Conservation (phyloP, 306 rosid species). For the Alnus glutinosa region DNA sequence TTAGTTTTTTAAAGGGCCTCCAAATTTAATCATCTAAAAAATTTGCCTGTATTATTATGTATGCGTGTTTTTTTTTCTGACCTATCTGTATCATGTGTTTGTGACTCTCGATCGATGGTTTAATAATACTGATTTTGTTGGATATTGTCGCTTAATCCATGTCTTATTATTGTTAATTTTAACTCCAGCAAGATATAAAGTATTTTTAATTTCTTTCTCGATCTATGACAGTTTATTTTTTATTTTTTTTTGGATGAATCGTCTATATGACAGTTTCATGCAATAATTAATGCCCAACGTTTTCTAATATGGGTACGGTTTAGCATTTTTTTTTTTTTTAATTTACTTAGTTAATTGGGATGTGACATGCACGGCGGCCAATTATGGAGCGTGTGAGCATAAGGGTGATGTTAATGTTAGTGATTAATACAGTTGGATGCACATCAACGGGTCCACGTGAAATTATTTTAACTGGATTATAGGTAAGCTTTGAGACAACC, state of each 20-base stretch:
- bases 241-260: neutral
- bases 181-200: neutral
- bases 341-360: neutral
- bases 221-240: neutral
- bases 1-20: neutral
- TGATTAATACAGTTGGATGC: neutral
- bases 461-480: conserved; percentile 11
- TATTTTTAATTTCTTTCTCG: neutral
- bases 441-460: conserved; percentile 24
- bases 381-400: neutral
- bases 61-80: too few species aligned
- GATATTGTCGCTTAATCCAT: neutral
- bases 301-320: too few species aligned
- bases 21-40: neutral
- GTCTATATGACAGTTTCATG: neutral
- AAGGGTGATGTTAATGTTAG: neutral
- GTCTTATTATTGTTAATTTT: neutral
- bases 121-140: neutral
- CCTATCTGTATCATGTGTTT: too few species aligned
- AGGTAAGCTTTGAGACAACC: conserved; percentile 27
- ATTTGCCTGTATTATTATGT: neutral
- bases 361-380: conserved; percentile 9
- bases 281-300: neutral
- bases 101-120: neutral
- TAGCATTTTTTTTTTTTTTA: too few species aligned